Conservation (phyloP, 495 filamentous ascomycete genomes). For the Platismatia glauca region DNA sequence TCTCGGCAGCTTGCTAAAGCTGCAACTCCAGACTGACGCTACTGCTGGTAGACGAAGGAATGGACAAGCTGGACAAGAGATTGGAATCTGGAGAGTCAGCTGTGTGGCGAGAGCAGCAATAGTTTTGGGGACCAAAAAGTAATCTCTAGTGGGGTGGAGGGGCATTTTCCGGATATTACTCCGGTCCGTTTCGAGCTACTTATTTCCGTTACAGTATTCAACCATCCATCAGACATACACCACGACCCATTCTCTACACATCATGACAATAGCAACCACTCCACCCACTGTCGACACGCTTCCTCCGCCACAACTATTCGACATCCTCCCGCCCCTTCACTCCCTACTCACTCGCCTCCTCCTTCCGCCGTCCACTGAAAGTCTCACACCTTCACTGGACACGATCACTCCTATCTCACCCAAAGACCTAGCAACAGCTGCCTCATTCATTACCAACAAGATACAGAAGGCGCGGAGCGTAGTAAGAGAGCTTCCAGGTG, state of each 20-base stretch:
- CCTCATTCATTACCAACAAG: slow-evolving; percentile 66
- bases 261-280: slow-evolving; percentile 28
- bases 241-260: slow-evolving; percentile 23
- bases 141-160: background rate
- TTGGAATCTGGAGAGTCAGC: background rate
- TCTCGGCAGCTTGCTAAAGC: background rate
- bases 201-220: too few species aligned
- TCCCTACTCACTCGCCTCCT: slow-evolving; percentile 22
- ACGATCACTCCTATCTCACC: slow-evolving; percentile 47
- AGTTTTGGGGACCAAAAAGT: background rate
- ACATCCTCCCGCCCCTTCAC: slow-evolving; percentile 55
- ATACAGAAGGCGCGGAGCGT: slow-evolving; percentile 66
- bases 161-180: background rate
- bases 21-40: background rate
- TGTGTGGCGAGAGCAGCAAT: background rate
- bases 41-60: background rate
- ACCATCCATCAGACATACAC: too few species aligned
- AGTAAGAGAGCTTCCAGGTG: slow-evolving; percentile 62
- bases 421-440: slow-evolving; percentile 69
- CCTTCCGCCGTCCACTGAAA: slow-evolving; percentile 13
- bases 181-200: too few species aligned
- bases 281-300: slow-evolving; percentile 55
- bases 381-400: slow-evolving; percentile 16
- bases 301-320: slow-evolving; percentile 67
- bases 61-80: background rate